Evolutionary conservation across 306 rosid species (phyloP).

Genomic region (Quercus variabilis): DNA sequence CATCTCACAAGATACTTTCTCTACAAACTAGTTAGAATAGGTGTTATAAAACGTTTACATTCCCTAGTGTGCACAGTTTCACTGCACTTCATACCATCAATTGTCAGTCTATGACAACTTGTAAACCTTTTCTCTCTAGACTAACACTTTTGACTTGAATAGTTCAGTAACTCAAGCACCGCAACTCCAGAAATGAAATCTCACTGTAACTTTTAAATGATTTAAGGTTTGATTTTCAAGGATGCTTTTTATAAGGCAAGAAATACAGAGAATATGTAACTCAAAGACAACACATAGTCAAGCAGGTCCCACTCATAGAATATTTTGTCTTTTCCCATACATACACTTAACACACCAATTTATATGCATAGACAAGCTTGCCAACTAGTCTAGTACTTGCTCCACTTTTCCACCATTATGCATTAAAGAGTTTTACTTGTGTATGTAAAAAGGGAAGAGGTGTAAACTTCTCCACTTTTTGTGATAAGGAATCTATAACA

Average conservation of each 20-base stretch:
- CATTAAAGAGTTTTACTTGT: neutral
- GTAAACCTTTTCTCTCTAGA: neutral
- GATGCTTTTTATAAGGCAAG: neutral
- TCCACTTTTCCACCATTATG: neutral
- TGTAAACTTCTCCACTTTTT: neutral
- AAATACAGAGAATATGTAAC: neutral
- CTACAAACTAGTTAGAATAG: neutral
- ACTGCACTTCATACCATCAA: neutral
- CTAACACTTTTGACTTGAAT: neutral
- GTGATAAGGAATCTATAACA: neutral
- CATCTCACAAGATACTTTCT: too few relatives aligned
- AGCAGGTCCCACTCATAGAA: neutral
- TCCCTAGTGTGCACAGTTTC: neutral
- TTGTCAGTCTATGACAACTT: neutral
- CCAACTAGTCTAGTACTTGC: neutral
- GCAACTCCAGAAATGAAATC: neutral
- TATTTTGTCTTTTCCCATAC: neutral
- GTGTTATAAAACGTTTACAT: neutral
- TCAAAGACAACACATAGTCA: neutral
- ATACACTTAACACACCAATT: neutral
- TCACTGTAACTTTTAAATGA: neutral
- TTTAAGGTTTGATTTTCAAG: neutral
- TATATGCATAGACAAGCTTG: neutral
- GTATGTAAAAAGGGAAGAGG: neutral
- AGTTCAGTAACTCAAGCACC: neutral